These are phyloP conservation scores for Spathaspora passalidarum DNA, from an alignment of 805 yeast species.

Conservation along the genomic window DNA sequence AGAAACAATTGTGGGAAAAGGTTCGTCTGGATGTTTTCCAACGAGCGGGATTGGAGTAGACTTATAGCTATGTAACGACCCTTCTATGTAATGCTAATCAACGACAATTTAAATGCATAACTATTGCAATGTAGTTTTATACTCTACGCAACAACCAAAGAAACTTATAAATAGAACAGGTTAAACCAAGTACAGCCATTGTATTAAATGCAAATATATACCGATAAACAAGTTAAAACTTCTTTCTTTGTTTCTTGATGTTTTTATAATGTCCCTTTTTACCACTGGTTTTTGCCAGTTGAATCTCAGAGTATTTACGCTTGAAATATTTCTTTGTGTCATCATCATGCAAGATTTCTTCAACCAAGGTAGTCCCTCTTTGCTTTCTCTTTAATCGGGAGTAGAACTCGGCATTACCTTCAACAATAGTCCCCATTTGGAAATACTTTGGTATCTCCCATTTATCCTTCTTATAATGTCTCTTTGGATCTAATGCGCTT, in stretches of 20 bases:
- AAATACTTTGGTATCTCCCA: constrained; percentile 77
- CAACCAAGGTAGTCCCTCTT: constrained; percentile 75
- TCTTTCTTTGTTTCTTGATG: constrained; percentile 57
- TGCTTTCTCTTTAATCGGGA: constrained; percentile 65
- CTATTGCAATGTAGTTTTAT: too few relatives aligned
- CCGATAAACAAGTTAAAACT: too few relatives aligned
- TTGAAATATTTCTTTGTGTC: constrained; percentile 74
- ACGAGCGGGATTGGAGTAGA: constrained; percentile 37
- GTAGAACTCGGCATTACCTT: constrained; percentile 77
- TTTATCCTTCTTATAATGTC: constrained; percentile 87
- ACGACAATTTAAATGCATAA: too few relatives aligned
- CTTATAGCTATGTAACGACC: background rate
- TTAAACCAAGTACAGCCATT: too few relatives aligned
- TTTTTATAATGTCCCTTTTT: constrained; percentile 65
- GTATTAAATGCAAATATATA: too few relatives aligned
- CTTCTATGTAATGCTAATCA: background rate
- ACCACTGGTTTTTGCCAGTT: constrained; percentile 58
- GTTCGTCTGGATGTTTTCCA: constrained; percentile 51
- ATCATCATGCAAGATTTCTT: constrained; percentile 74
- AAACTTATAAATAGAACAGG: too few relatives aligned
- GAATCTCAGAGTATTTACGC: constrained; percentile 80
- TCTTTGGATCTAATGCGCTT: constrained; percentile 89
- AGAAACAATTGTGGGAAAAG: constrained; percentile 45
- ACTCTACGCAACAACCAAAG: too few relatives aligned
- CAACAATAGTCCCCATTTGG: constrained; percentile 85